phyloP scores from a whole-genome alignment of 176 grass and related monocot genomes.

The Cenchrus americanus region DNA sequence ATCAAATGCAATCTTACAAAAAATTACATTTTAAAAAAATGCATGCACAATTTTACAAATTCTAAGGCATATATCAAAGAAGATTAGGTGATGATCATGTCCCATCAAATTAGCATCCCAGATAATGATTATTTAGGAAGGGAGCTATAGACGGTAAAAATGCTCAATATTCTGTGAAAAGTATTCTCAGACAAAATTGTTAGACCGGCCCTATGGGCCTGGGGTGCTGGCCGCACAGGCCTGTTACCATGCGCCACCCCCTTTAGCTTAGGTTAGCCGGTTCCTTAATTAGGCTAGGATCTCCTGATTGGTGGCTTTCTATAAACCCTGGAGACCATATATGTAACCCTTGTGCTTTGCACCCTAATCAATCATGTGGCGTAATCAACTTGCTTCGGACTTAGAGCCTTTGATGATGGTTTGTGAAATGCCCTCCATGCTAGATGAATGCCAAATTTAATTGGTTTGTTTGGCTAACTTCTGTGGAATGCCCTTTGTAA shows the following conservation, averaged over 20 bases:
- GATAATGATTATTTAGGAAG: neutral
- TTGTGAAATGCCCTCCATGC: neutral
- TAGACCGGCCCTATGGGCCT: too few species aligned
- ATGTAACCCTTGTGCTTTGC: too few species aligned
- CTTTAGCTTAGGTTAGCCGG: too few species aligned
- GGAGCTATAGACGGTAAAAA: neutral
- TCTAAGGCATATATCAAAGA: neutral
- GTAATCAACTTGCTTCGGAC: too few species aligned
- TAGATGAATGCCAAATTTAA: neutral
- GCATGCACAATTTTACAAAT: neutral
- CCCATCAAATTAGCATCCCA: neutral
- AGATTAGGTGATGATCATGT: conserved; percentile 4
- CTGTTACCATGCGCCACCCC: too few species aligned
- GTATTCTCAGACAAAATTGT: neutral
- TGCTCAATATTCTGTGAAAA: neutral
- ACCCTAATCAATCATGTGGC: neutral
- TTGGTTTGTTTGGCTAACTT: neutral
- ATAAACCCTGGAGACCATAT: too few species aligned
- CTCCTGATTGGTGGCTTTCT: too few species aligned
- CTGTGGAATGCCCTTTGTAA: conserved; percentile 10
- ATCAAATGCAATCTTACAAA: neutral
- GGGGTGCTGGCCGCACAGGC: too few species aligned
- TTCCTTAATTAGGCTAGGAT: too few species aligned
- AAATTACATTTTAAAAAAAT: neutral
- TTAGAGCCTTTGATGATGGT: too few species aligned